Evolutionary conservation across 805 yeast species (phyloP).

Genomic region (Grigorovia jiainica): DNA sequence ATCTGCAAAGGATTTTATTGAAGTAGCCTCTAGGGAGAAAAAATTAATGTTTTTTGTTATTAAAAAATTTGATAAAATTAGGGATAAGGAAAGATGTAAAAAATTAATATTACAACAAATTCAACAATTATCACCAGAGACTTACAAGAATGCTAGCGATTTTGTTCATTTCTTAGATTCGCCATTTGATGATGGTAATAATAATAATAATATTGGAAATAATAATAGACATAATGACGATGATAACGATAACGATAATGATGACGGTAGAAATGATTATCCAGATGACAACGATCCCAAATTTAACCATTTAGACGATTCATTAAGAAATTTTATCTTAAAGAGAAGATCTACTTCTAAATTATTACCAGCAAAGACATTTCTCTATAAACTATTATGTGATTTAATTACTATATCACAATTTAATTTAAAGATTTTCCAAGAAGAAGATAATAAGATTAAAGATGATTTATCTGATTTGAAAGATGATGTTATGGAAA

Average conservation of each 20-base stretch:
- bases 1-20: conserved; percentile 87
- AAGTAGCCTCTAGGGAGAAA: conserved; percentile 85
- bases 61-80: conserved; percentile 81
- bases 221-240: conserved; percentile 26
- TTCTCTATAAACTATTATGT: conserved; percentile 52
- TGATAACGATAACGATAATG: conserved; percentile 27
- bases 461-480: conserved; percentile 43
- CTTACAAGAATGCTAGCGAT: conserved; percentile 78
- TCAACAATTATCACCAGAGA: conserved; percentile 76
- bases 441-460: conserved; percentile 40
- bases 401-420: conserved; percentile 57
- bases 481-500: conserved; percentile 53
- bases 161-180: conserved; percentile 76
- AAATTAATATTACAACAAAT: conserved; percentile 76
- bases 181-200: conserved; percentile 30
- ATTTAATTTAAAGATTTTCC: conserved; percentile 49
- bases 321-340: conserved; percentile 74
- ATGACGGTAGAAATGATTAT: conserved; percentile 23
- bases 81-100: conserved; percentile 71
- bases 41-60: conserved; percentile 89
- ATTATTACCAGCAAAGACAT: conserved; percentile 87
- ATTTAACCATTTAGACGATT: conserved; percentile 76
- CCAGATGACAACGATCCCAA: conserved; percentile 42
- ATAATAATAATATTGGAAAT: conserved; percentile 17
- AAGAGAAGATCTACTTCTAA: conserved; percentile 87